A percentile compares a stretch with the other conserved stretches of the same genome.
phyloP scores from a whole-genome alignment of 2,329 filamentous ascomycete genomes.

The Scorias spongiosa region DNA sequence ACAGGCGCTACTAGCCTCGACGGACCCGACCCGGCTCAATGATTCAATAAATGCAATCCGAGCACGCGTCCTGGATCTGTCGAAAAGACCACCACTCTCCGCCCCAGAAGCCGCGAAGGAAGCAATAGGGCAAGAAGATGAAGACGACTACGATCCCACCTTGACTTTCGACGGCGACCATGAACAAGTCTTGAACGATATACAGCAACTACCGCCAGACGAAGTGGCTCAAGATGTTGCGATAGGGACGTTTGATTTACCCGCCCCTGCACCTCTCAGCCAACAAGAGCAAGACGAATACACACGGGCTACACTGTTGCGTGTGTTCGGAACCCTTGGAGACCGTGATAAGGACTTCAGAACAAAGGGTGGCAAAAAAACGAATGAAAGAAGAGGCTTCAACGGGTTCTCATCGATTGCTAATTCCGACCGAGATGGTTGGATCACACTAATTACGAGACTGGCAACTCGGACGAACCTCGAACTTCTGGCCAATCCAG shows the following conservation, averaged over 20 bases:
- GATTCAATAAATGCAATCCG: conserved; percentile 52
- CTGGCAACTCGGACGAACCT: conserved; percentile 66
- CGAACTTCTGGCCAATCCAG: conserved; percentile 43
- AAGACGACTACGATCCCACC: conserved; percentile 87
- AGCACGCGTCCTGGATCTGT: conserved; percentile 25
- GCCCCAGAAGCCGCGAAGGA: conserved; percentile 18
- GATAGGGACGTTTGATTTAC: conserved; percentile 65
- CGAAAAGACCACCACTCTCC: conserved; percentile 14
- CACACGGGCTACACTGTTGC: conserved; percentile 56
- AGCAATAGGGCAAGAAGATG: conserved; percentile 42
- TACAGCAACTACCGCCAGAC: conserved; percentile 48
- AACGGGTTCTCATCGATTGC: conserved; percentile 56
- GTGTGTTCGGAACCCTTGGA: conserved; percentile 65
- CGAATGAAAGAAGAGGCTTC: conserved; percentile 51
- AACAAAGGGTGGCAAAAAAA: conserved; percentile 50
- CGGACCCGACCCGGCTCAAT: conserved; percentile 54
- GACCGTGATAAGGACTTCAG: conserved; percentile 48
- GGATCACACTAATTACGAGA: conserved; percentile 75
- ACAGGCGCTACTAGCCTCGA: conserved; percentile 58
- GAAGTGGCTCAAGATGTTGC: conserved; percentile 27
- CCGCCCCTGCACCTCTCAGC: conserved; percentile 59
- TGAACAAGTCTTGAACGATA: conserved; percentile 62
- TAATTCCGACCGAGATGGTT: conserved; percentile 74
- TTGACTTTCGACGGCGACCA: conserved; percentile 62
- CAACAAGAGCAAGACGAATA: conserved; percentile 57